A percentile compares a stretch with the other conserved stretches of the same genome.
Conservation (phyloP, 345 rosid genomes). For the Lumnitzera littorea region DNA sequence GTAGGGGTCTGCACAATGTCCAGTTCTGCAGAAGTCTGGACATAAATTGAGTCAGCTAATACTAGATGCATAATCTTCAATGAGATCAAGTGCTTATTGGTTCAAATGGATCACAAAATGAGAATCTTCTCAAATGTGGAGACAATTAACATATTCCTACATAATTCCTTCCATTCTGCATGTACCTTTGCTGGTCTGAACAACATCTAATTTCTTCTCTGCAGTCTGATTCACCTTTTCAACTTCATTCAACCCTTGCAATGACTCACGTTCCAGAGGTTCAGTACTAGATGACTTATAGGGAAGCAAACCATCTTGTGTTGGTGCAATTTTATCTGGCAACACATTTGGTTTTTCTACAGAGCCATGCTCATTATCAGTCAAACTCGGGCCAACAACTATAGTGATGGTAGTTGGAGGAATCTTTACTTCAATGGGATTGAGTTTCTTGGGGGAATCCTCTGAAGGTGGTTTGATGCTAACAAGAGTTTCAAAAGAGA, state of each 20-base stretch:
- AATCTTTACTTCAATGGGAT: background rate
- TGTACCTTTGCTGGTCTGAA: conserved; percentile 18
- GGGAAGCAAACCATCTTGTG: conserved; percentile 14
- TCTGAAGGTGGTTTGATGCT: background rate
- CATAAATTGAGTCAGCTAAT: too few relatives aligned
- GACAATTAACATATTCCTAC: background rate
- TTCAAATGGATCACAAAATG: too few relatives aligned
- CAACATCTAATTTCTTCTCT: conserved; percentile 7
- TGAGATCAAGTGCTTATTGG: too few relatives aligned
- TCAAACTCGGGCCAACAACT: background rate
- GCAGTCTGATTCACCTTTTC: background rate
- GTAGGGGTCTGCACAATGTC: too few relatives aligned
- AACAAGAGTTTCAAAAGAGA: background rate
- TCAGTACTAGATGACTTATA: conserved; percentile 16
- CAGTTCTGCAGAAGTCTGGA: too few relatives aligned
- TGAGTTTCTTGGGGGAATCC: background rate
- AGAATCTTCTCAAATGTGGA: too few relatives aligned
- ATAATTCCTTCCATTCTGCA: background rate
- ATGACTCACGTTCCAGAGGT: conserved; percentile 13
- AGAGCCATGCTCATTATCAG: conserved; percentile 6
- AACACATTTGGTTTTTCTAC: conserved; percentile 7
- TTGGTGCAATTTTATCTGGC: conserved; percentile 7
- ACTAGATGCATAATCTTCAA: too few relatives aligned
- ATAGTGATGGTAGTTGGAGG: background rate
- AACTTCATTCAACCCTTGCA: conserved; percentile 8